A percentile compares a stretch with the other conserved stretches of the same genome.
Evolutionary conservation across 73 alveolate genomes (phyloP).

Genomic region (Paramecium biaurelia): DNA sequence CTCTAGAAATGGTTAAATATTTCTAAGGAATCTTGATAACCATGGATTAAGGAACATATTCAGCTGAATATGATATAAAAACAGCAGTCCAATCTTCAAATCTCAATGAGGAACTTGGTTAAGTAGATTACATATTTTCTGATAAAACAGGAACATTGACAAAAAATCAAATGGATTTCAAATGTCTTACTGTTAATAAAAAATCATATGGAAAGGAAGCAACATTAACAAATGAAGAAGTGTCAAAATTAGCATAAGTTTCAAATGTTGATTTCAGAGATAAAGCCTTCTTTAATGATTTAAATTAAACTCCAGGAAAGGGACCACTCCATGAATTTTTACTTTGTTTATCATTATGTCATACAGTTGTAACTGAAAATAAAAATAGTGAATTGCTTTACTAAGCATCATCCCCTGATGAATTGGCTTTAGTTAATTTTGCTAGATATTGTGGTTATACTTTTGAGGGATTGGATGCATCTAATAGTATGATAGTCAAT

Average conservation of each 20-base stretch:
- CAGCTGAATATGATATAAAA: conserved; percentile 71
- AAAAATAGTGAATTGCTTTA: conserved; percentile 69
- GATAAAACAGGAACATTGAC: conserved; percentile 93
- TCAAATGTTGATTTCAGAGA: conserved; percentile 55
- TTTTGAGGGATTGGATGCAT: conserved; percentile 66
- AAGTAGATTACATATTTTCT: conserved; percentile 77
- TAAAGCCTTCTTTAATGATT: conserved; percentile 35
- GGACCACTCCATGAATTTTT: conserved; percentile 60
- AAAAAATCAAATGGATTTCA: conserved; percentile 79
- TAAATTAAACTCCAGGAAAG: neutral
- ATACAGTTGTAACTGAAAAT: conserved; percentile 75
- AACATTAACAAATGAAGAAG: conserved; percentile 30
- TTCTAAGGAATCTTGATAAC: conserved; percentile 77
- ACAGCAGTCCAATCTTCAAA: conserved; percentile 76
- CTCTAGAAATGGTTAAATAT: conserved; percentile 82
- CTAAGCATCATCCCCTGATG: conserved; percentile 92
- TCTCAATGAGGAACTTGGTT: conserved; percentile 89
- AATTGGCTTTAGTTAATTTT: conserved; percentile 93
- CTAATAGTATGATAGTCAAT: conserved; percentile 59
- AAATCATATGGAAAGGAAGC: conserved; percentile 66
- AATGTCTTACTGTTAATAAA: conserved; percentile 72
- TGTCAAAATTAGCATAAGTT: neutral
- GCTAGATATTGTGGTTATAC: conserved; percentile 75
- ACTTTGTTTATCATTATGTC: conserved; percentile 76
- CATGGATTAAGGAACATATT: conserved; percentile 70